A percentile compares a stretch with the other conserved stretches of the same genome.
Conservation (phyloP, 768 basidiomycete species). For the Boletus patriciae region DNA sequence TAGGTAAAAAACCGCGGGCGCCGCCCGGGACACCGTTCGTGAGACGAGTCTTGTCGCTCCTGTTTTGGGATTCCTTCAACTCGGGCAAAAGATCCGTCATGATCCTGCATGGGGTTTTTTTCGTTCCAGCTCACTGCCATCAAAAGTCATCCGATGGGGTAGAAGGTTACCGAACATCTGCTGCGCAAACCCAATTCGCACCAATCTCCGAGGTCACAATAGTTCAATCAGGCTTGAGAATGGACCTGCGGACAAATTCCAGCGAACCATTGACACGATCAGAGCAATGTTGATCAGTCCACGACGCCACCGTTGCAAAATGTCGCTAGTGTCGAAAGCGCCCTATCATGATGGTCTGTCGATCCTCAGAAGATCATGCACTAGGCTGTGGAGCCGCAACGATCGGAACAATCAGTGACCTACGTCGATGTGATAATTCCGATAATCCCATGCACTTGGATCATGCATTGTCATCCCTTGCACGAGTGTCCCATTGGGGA, state of each 20-base stretch:
- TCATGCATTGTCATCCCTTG: neutral
- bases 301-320: constrained; percentile 29
- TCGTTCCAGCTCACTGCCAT: neutral
- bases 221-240: constrained; percentile 20
- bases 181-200: constrained; percentile 25
- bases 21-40: too few relatives aligned
- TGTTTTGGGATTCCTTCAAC: constrained; percentile 1
- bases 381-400: neutral
- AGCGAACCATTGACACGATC: constrained; percentile 14
- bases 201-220: constrained; percentile 24
- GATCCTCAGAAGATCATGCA: constrained; percentile 10
- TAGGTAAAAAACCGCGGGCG: constrained; percentile 1
- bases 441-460: neutral
- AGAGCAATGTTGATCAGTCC: constrained; percentile 15
- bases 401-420: neutral
- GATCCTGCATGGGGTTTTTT: constrained; percentile 5
- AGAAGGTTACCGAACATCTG: constrained; percentile 15
- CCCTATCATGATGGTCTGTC: constrained; percentile 6
- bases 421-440: neutral
- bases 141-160: neutral
- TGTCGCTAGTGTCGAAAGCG: constrained; percentile 2
- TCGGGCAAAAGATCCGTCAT: constrained; percentile 1
- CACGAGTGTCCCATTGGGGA: neutral
- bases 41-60: constrained; percentile 5
- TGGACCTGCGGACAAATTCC: constrained; percentile 22